phyloP scores from a whole-genome alignment of 139 green algal genomes.

The Edaphochlamys debaryana region DNA sequence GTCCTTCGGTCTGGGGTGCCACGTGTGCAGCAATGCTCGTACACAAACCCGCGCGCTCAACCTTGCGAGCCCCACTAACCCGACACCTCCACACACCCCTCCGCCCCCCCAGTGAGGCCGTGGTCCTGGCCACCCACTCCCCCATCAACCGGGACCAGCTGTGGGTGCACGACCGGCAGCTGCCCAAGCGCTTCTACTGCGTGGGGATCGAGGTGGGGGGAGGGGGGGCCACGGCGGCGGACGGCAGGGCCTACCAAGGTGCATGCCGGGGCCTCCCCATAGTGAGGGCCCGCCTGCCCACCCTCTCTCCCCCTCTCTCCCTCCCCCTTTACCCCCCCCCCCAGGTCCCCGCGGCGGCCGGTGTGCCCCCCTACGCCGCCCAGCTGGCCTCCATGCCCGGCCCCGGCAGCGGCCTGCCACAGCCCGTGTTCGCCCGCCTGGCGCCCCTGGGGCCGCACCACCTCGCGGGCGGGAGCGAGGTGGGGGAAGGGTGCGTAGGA shows the following conservation, averaged over 20 bases:
- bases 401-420: too few relatives aligned
- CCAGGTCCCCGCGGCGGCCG: background rate
- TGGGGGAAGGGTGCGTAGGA: too few relatives aligned
- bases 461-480: too few relatives aligned
- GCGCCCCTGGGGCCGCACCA: too few relatives aligned
- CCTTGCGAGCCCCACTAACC: too few relatives aligned
- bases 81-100: background rate
- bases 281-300: background rate
- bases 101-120: constrained; percentile 14
- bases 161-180: constrained; percentile 36
- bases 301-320: background rate
- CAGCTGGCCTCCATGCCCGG: too few relatives aligned
- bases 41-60: too few relatives aligned
- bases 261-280: too few relatives aligned
- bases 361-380: too few relatives aligned
- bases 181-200: constrained; percentile 18
- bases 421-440: too few relatives aligned
- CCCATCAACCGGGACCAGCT: constrained; percentile 46
- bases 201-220: constrained; percentile 19
- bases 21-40: too few relatives aligned
- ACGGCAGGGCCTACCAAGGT: background rate
- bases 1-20: too few relatives aligned
- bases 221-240: background rate
- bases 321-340: background rate
- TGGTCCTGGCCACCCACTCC: constrained; percentile 36